Evolutionary conservation across 192 early-diverging fungal species (phyloP), one percentile per base, ranked within the genome.

Genomic region (Mortierella antarctica): DNA sequence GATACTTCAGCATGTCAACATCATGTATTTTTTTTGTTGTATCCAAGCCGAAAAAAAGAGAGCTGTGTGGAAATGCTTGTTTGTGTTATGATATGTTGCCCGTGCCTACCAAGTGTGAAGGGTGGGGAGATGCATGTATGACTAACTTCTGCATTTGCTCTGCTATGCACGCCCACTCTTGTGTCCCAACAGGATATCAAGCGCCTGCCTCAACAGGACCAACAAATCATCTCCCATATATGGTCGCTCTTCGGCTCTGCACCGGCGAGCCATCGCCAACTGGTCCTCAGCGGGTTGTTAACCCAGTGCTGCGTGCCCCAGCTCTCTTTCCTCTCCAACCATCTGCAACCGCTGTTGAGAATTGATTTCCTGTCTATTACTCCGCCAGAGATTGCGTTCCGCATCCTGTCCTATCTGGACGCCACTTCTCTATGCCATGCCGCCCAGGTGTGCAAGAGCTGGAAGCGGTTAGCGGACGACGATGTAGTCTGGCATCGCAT

Each of bases 401-500:
- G 93, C 46, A 92, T 98, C 50, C 84, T 98, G 50, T 92, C 94
- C 21, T 98, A 95, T 74, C 86, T 99, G 21, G 98, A 99, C 75
- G 97, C 95, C 13, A 91, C 86, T 11, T 92, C 95, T 0, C 89
- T 99, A 23, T 98, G 97, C 70, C 93, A 91, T 66, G 95, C 94
- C 23, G 93, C 96, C 12, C 96, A 98, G 82, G 95, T 96, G 1
- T 93, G 89, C 61, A 90, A 87, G 13, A 65, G 82, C 5, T 99
- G 98, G 98, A 90, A 88, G n/a, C 62, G 62, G 17, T 67, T 97
- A 13, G 95, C 96, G 7, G 95, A 98, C 70, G 95, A 97, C 71
- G 96, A 99, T 73, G 84, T 92, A 8, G 86, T 99, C 15, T 99
- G 98, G 98, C 94, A 98, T 73, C 85, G 92, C 44, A 97, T 99